phyloP scores from a whole-genome alignment of 176 grass and related monocot species.

The Bonia amplexicaulis region DNA sequence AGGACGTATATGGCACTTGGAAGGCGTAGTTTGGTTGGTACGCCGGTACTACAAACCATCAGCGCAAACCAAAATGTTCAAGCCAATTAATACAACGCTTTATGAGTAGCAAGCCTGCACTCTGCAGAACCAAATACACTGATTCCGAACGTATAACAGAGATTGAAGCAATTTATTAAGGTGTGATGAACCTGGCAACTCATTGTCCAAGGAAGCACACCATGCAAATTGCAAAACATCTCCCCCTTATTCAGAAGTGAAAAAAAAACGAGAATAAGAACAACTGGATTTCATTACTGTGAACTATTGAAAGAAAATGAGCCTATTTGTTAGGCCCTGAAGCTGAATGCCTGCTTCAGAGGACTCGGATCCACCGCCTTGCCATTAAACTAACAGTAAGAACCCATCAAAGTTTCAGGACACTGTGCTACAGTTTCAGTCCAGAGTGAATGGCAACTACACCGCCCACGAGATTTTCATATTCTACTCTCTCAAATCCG shows the following conservation, averaged over 20 bases:
- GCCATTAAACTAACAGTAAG: neutral
- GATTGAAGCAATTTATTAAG: neutral
- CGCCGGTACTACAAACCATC: neutral
- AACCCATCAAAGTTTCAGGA: neutral
- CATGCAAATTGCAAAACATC: neutral
- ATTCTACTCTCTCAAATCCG: constrained; percentile 78
- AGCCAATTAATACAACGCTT: neutral
- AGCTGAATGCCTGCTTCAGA: neutral
- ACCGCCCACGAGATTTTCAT: constrained; percentile 93
- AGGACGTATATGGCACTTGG: neutral
- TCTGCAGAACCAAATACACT: neutral
- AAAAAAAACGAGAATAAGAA: neutral
- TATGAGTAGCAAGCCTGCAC: neutral
- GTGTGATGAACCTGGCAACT: neutral
- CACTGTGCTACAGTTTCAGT: constrained; percentile 53
- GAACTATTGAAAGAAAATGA: neutral
- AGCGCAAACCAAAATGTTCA: neutral
- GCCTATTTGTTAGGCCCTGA: neutral
- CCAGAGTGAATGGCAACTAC: constrained; percentile 96
- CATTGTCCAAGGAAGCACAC: neutral
- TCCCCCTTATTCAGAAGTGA: neutral
- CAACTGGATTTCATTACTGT: neutral
- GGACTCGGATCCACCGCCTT: neutral
- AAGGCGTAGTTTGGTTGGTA: neutral
- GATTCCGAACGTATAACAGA: neutral